Percentiles rank a stretch among this genome's conserved stretches.
phyloP scores from a whole-genome alignment of 108 stramenopile genomes.

The Nitzschia sp. region DNA sequence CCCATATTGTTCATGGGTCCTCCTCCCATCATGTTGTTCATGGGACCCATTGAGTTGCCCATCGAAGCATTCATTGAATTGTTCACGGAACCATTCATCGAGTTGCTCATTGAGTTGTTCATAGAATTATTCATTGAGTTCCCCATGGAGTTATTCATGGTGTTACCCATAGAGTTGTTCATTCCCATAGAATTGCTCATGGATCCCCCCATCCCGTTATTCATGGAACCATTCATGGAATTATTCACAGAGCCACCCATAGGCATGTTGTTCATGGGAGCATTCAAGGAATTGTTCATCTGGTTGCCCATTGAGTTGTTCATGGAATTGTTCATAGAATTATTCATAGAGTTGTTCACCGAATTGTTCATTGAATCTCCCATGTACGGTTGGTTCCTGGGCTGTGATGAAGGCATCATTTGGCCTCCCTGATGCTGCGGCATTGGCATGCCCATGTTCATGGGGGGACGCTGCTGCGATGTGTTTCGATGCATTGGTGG shows the following conservation, averaged over 20 bases:
- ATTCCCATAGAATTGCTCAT: slow-evolving; percentile 2
- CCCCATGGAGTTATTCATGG: slow-evolving; percentile 24
- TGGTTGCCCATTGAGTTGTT: slow-evolving; percentile 4
- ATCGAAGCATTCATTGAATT: slow-evolving; percentile 15
- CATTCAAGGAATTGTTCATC: background rate
- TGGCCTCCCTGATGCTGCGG: slow-evolving; percentile 34
- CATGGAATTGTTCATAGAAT: slow-evolving; percentile 32
- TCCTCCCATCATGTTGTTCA: background rate
- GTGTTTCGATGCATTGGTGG: slow-evolving; percentile 48
- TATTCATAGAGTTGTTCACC: slow-evolving; percentile 38
- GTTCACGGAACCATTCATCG: slow-evolving; percentile 25
- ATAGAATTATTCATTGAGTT: slow-evolving; percentile 24
- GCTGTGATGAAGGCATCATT: slow-evolving; percentile 32
- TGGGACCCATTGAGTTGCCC: slow-evolving; percentile 4
- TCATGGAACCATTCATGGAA: slow-evolving; percentile 25
- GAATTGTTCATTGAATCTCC: slow-evolving; percentile 27
- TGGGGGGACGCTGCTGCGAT: slow-evolving; percentile 13
- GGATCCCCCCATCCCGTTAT: slow-evolving; percentile 30
- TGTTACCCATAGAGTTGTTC: slow-evolving; percentile 27
- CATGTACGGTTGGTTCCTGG: slow-evolving; percentile 36
- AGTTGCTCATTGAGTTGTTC: slow-evolving; percentile 24
- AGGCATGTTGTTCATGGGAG: slow-evolving; percentile 11
- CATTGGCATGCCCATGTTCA: slow-evolving; percentile 40
- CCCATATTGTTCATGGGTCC: slow-evolving; percentile 1
- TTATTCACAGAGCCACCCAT: slow-evolving; percentile 14